phyloP scores from a whole-genome alignment of 768 basidiomycete genomes.

The Pleurotus sapidus region DNA sequence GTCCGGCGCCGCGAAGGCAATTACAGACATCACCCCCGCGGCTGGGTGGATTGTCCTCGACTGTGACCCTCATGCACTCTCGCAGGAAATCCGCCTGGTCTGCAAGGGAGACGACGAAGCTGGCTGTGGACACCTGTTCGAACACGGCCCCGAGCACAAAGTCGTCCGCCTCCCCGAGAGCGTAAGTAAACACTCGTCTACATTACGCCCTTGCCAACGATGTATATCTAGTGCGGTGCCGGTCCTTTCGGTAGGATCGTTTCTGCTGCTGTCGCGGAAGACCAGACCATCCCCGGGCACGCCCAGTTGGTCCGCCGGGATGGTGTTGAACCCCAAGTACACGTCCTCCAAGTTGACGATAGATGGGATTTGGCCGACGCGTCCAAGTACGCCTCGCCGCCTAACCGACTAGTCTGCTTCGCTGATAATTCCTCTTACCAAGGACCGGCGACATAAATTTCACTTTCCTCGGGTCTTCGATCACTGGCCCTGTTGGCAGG shows the following conservation, averaged over 20 bases:
- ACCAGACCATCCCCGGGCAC: slow-evolving; percentile 29
- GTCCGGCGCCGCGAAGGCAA: not conserved
- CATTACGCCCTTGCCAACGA: not conserved
- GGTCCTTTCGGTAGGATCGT: slow-evolving; percentile 26
- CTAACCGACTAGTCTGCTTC: not conserved
- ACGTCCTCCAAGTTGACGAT: slow-evolving; percentile 30
- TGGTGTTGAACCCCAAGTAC: slow-evolving; percentile 21
- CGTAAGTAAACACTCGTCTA: slow-evolving; percentile 26
- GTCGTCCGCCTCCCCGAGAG: slow-evolving; percentile 51
- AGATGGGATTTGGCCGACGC: slow-evolving; percentile 27
- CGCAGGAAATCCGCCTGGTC: not conserved
- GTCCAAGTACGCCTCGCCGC: slow-evolving; percentile 8
- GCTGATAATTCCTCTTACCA: not conserved
- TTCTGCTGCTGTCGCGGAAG: slow-evolving; percentile 27
- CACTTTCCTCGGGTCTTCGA: not conserved
- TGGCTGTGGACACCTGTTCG: slow-evolving; percentile 37
- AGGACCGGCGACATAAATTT: not conserved
- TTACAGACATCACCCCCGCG: slow-evolving; percentile 4
- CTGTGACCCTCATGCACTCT: slow-evolving; percentile 2
- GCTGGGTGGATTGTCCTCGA: slow-evolving; percentile 2
- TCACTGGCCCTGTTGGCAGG: not conserved
- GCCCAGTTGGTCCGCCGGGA: slow-evolving; percentile 23
- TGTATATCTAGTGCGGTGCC: slow-evolving; percentile 1
- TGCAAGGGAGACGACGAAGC: slow-evolving; percentile 10
- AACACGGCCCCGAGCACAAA: slow-evolving; percentile 40